A percentile compares a stretch with the other conserved stretches of the same genome.
Conservation (phyloP, 192 early-diverging fungal species). For the Backusella liffmaniae region DNA sequence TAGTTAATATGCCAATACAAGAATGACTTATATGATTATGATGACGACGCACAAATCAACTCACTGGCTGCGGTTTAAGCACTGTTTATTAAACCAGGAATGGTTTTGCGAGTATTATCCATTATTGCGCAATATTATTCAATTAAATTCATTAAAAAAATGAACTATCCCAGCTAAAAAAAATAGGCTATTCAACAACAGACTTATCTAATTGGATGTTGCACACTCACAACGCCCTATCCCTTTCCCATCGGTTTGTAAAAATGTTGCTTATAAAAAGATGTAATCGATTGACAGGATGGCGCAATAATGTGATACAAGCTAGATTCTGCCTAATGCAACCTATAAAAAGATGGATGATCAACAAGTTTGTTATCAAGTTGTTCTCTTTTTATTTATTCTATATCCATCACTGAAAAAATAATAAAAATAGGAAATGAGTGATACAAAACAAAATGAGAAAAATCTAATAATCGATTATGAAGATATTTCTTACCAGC, state of each 20-base stretch:
- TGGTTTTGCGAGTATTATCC: not conserved
- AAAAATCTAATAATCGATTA: slow-evolving; percentile 31
- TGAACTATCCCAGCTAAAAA: not conserved
- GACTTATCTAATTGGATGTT: not conserved
- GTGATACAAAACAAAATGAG: not conserved
- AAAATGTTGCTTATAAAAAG: slow-evolving; percentile 2
- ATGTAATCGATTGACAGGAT: not conserved
- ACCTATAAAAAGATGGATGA: not conserved
- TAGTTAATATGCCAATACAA: not conserved
- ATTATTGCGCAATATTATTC: not conserved
- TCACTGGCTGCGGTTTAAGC: not conserved
- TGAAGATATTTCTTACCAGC: slow-evolving; percentile 18
- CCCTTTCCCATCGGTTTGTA: not conserved
- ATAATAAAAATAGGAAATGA: not conserved
- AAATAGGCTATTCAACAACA: not conserved
- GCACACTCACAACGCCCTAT: not conserved
- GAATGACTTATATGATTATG: not conserved
- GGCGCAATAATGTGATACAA: not conserved
- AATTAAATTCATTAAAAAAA: not conserved
- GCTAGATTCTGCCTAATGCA: not conserved
- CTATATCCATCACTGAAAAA: not conserved
- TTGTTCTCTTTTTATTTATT: not conserved
- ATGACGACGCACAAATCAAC: not conserved
- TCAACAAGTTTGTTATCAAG: not conserved
- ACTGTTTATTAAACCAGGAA: not conserved